Conservation (phyloP, 257 asterid species). For the Primulina huaijiensis region DNA sequence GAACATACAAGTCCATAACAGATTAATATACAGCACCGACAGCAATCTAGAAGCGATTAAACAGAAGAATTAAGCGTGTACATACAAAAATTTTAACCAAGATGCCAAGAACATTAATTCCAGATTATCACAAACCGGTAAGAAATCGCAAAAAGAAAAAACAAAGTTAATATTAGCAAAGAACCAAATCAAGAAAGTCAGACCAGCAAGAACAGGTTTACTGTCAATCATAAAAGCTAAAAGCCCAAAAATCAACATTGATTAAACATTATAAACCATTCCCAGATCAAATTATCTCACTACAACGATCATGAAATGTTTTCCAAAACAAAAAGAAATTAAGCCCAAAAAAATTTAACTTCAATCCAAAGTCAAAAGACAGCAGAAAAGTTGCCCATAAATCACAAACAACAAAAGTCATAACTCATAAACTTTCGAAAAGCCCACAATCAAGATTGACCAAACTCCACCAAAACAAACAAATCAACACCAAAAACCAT, state of each 20-base stretch:
- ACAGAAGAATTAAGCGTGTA: not conserved
- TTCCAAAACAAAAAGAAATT: not conserved
- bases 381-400: not conserved
- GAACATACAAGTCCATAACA: not conserved
- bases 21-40: not conserved
- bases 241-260: slow-evolving; percentile 24
- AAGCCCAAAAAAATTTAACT: not conserved
- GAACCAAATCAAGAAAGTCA: slow-evolving; percentile 22
- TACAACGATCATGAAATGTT: not conserved
- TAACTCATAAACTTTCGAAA: slow-evolving; percentile 13
- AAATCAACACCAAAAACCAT: not conserved
- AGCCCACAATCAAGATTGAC: slow-evolving; percentile 21
- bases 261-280: not conserved
- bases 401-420: slow-evolving; percentile 7
- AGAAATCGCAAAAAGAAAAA: not conserved
- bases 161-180: not conserved
- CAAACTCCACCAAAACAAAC: not conserved
- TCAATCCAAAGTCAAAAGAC: not conserved
- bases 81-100: too few relatives aligned
- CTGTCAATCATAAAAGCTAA: slow-evolving; percentile 13
- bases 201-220: not conserved
- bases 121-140: not conserved
- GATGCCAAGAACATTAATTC: too few relatives aligned
- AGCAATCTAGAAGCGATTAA: not conserved
- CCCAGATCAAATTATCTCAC: slow-evolving; percentile 4